Evolutionary conservation across 495 filamentous ascomycete species (phyloP).

Genomic region (Geopyxis carbonaria): DNA sequence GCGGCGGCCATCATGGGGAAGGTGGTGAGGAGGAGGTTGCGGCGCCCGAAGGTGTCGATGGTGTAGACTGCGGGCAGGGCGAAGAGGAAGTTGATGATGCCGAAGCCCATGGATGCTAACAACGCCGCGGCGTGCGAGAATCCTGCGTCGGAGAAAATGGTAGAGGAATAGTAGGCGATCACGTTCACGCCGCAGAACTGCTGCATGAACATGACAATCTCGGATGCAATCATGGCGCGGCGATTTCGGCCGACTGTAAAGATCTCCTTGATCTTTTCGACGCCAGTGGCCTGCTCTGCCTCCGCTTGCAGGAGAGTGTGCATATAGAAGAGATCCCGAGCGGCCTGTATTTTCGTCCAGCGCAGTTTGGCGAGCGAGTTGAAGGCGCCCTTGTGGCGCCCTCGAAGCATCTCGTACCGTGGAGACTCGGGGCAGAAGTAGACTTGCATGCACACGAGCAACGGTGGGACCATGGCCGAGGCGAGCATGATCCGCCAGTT

Average conservation of each 20-base stretch:
- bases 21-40: conserved; percentile 58
- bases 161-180: conserved; percentile 53
- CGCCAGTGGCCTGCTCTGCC: conserved; percentile 39
- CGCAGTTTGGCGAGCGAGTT: conserved; percentile 48
- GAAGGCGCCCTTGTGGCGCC: conserved; percentile 48
- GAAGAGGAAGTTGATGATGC: conserved; percentile 65
- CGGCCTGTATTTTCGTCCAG: conserved; percentile 55
- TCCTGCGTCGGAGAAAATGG: conserved; percentile 44
- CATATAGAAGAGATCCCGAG: conserved; percentile 70
- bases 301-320: conserved; percentile 54
- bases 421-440: conserved; percentile 43
- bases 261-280: conserved; percentile 49
- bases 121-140: conserved; percentile 39
- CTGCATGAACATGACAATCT: conserved; percentile 77
- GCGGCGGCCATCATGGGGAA: conserved; percentile 60
- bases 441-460: conserved; percentile 52
- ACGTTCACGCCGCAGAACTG: conserved; percentile 48
- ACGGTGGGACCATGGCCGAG: conserved; percentile 55
- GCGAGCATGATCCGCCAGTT: conserved; percentile 80
- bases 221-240: conserved; percentile 54
- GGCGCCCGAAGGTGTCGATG: conserved; percentile 69
- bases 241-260: conserved; percentile 61
- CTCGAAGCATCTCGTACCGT: conserved; percentile 62
- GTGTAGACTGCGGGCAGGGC: conserved; percentile 63
- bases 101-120: conserved; percentile 53